Conservation (phyloP, 495 filamentous ascomycete species). For the Penicillium alfredii region DNA sequence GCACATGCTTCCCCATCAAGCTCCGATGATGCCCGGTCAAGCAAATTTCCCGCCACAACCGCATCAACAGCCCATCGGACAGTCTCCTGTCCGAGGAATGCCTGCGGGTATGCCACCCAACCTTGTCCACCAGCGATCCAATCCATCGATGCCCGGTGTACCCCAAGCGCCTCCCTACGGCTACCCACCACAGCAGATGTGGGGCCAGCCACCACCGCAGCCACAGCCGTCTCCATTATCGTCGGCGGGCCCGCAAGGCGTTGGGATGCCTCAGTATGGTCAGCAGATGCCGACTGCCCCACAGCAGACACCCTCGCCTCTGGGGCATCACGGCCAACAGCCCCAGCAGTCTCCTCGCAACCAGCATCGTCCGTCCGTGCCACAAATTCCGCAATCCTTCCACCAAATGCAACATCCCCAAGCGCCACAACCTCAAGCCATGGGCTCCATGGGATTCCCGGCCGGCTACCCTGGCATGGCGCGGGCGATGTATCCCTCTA, state of each 20-base stretch:
- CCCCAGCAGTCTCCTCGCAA: constrained; percentile 47
- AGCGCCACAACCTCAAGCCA: constrained; percentile 55
- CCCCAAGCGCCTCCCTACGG: constrained; percentile 41
- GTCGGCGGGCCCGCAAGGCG: constrained; percentile 35
- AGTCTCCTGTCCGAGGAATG: constrained; percentile 40
- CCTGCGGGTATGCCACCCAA: constrained; percentile 40
- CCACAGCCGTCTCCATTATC: constrained; percentile 47
- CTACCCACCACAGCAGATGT: constrained; percentile 45
- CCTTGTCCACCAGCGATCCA: constrained; percentile 41
- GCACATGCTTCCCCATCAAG: constrained; percentile 34
- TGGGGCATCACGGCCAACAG: constrained; percentile 38
- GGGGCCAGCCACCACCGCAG: constrained; percentile 50
- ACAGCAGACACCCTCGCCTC: constrained; percentile 41
- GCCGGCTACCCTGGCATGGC: constrained; percentile 34
- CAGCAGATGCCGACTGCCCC: constrained; percentile 33
- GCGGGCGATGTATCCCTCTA: constrained; percentile 39
- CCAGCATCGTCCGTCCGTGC: constrained; percentile 34
- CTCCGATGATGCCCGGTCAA: constrained; percentile 39
- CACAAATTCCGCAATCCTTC: constrained; percentile 40
- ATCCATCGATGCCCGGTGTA: constrained; percentile 34
- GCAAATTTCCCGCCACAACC: constrained; percentile 27
- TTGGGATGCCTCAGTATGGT: constrained; percentile 41
- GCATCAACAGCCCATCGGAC: constrained; percentile 37
- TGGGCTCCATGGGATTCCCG: constrained; percentile 40
- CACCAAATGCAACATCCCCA: constrained; percentile 47